Percentiles rank a stretch among this genome's conserved stretches.
phyloP scores from a whole-genome alignment of 352 stramenopile genomes.

The Phytopythium boreale region DNA sequence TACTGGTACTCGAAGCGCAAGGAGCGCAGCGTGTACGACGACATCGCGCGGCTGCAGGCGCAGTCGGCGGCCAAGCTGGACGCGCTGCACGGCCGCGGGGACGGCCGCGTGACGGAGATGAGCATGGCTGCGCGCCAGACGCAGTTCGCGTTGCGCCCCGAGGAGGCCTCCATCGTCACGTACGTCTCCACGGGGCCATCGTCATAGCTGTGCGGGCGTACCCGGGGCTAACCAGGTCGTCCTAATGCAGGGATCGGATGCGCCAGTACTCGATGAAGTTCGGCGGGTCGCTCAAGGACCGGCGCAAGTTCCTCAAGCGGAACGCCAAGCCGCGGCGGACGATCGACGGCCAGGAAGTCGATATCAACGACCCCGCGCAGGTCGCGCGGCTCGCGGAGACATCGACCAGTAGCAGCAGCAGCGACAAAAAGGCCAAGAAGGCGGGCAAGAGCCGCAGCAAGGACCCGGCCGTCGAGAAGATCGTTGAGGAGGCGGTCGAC shows the following conservation, averaged over 20 bases:
- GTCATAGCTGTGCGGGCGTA: not conserved
- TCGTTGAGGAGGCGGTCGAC: slow-evolving; percentile 55
- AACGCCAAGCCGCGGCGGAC: slow-evolving; percentile 27
- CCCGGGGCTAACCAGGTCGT: not conserved
- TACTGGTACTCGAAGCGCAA: slow-evolving; percentile 60
- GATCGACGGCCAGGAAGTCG: slow-evolving; percentile 13
- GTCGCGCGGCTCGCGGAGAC: slow-evolving; percentile 11
- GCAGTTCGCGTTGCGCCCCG: slow-evolving; percentile 59
- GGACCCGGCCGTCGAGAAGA: slow-evolving; percentile 26
- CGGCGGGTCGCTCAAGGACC: slow-evolving; percentile 53
- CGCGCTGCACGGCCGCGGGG: slow-evolving; percentile 47
- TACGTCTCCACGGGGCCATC: no score
- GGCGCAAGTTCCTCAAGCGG: slow-evolving; percentile 63
- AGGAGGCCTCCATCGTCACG: slow-evolving; percentile 70
- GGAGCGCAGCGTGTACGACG: slow-evolving; percentile 63
- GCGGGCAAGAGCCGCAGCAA: slow-evolving; percentile 15
- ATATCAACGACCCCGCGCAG: slow-evolving; percentile 31
- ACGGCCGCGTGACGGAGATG: slow-evolving; percentile 43
- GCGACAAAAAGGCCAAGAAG: slow-evolving; percentile 12
- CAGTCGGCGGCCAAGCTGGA: slow-evolving; percentile 67
- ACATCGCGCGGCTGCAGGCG: slow-evolving; percentile 57
- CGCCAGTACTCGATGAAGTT: slow-evolving; percentile 77
- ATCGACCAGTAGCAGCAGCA: slow-evolving; percentile 9
- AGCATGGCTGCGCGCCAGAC: slow-evolving; percentile 57
- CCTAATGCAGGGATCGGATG: slow-evolving; percentile 46